These are phyloP conservation scores for Tolypocladium guangdongense DNA, from an alignment of 2,329 filamentous ascomycete species.

Conservation along the genomic window DNA sequence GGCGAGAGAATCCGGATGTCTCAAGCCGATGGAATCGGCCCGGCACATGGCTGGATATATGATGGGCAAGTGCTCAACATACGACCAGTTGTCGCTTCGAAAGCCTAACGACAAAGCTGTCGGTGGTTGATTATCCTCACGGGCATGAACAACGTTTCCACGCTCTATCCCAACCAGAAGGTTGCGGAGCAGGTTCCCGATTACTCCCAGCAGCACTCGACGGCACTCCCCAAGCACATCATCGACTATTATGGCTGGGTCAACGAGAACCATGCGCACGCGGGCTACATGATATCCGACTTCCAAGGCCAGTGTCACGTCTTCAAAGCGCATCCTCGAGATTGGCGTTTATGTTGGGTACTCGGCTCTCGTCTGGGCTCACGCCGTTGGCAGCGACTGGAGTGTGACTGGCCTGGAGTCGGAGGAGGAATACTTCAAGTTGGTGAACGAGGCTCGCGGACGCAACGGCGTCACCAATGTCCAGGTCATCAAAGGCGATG, in stretches of 20 bases:
- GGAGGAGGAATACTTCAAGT: slow-evolving; percentile 25
- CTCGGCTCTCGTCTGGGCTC: slow-evolving; percentile 28
- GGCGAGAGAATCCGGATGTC: background rate
- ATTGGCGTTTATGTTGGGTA: slow-evolving; percentile 31
- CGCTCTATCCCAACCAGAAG: slow-evolving; percentile 25
- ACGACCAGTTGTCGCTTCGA: background rate
- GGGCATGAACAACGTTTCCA: slow-evolving; percentile 20
- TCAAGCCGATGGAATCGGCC: background rate
- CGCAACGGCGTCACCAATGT: slow-evolving; percentile 28
- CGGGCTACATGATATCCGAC: slow-evolving; percentile 23
- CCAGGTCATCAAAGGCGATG: slow-evolving; percentile 31
- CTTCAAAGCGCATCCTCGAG: slow-evolving; percentile 28
- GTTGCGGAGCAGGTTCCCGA: slow-evolving; percentile 22
- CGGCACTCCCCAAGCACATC: slow-evolving; percentile 21
- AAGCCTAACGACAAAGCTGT: background rate
- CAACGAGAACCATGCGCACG: slow-evolving; percentile 9
- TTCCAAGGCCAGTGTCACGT: slow-evolving; percentile 21
- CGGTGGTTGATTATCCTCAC: background rate
- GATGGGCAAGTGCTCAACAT: background rate
- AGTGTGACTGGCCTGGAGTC: slow-evolving; percentile 29
- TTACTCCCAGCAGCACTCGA: slow-evolving; percentile 25
- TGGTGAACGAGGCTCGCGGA: slow-evolving; percentile 23
- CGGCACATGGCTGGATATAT: background rate
- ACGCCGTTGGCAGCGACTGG: slow-evolving; percentile 23
- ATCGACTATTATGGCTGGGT: slow-evolving; percentile 23